phyloP scores from a whole-genome alignment of 2,329 filamentous ascomycete species.

The Colletotrichum filicis region DNA sequence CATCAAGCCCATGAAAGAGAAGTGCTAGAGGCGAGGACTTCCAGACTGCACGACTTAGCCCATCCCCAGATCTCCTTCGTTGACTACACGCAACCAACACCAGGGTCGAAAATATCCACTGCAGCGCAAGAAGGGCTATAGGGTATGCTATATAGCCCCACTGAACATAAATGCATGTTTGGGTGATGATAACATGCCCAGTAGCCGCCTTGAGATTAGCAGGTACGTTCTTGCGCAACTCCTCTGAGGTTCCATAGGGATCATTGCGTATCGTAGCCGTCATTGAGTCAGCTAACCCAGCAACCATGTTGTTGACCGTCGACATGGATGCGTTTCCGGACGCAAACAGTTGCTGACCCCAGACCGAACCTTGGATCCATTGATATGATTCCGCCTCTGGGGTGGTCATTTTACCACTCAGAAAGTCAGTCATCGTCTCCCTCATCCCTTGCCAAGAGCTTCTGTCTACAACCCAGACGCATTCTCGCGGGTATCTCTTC shows the following conservation, averaged over 20 bases:
- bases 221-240: neutral
- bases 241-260: neutral
- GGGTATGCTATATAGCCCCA: constrained; percentile 14
- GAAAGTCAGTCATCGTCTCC: too few species aligned
- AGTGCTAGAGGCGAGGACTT: too few species aligned
- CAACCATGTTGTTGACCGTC: neutral
- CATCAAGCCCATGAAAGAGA: too few species aligned
- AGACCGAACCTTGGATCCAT: neutral
- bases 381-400: too few species aligned
- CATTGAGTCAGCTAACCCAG: neutral
- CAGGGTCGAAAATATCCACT: neutral
- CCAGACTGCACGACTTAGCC: too few species aligned
- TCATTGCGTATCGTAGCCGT: constrained; percentile 3
- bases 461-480: too few species aligned
- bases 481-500: too few species aligned
- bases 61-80: too few species aligned
- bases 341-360: neutral
- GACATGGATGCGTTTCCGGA: neutral
- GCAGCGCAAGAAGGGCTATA: neutral
- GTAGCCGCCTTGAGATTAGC: neutral
- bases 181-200: neutral
- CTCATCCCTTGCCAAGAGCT: too few species aligned
- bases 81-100: neutral
- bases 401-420: too few species aligned
- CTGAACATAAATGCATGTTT: constrained; percentile 3